phyloP scores from a whole-genome alignment of 1,139 yeast species.

The Candida smagusa region DNA sequence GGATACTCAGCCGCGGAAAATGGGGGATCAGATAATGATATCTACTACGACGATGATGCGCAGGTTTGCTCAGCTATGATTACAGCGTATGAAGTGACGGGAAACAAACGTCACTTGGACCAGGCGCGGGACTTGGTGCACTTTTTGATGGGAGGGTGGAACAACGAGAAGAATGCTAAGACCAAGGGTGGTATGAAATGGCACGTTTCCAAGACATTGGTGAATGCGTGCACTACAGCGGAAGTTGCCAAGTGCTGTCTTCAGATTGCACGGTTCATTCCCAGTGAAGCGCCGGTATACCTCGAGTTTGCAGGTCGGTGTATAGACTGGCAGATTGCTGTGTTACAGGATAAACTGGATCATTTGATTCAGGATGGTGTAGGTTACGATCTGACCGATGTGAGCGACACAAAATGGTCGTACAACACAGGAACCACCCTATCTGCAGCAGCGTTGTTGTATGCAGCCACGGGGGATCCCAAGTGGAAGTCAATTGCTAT shows the following conservation, averaged over 20 bases:
- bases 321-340: constrained; percentile 52
- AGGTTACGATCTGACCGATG: constrained; percentile 43
- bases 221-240: constrained; percentile 67
- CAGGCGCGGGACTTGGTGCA: constrained; percentile 57
- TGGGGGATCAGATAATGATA: constrained; percentile 55
- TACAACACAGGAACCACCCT: constrained; percentile 68
- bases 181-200: constrained; percentile 63
- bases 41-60: constrained; percentile 75
- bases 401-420: constrained; percentile 60
- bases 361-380: constrained; percentile 63
- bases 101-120: constrained; percentile 50
- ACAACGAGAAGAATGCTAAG: constrained; percentile 37
- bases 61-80: constrained; percentile 68
- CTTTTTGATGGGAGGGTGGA: constrained; percentile 69
- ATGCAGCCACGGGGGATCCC: constrained; percentile 48
- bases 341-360: constrained; percentile 53
- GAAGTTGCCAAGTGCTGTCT: constrained; percentile 69
- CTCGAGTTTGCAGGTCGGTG: constrained; percentile 54
- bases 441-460: constrained; percentile 53
- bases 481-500: constrained; percentile 58
- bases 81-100: constrained; percentile 68
- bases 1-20: constrained; percentile 62
- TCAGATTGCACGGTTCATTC: constrained; percentile 54
- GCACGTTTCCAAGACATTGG: constrained; percentile 60
- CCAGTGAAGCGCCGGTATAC: constrained; percentile 41